Evolutionary conservation across 768 basidiomycete species (phyloP), one percentile per base, ranked within the genome.

Genomic region (Leccinum rimulosum): DNA sequence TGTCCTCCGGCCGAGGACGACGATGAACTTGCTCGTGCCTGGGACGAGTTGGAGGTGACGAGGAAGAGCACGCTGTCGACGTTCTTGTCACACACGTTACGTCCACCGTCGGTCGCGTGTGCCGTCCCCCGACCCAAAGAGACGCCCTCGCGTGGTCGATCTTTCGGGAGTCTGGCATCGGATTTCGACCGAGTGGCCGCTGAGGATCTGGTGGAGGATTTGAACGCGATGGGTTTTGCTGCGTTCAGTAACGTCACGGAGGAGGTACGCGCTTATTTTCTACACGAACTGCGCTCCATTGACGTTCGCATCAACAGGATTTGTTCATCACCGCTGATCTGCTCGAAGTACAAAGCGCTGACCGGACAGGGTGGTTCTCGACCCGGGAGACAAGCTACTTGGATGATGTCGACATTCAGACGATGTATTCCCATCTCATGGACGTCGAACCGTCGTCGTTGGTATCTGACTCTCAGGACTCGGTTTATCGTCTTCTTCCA

Each of bases 361-460:
- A 94, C 69, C 83, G 85, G 33, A 86, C 83, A 2, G 92, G 89
- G 3, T 94, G 92, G 91, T 89, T 92, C 72, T 62, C 71, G 14
- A 56, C 75, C 33, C 78, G 84, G 55, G 91, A 93, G n/a, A 69
- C 77, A 0, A 73, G 72, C 15, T 73, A 78, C 0, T 71, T 76
- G 50, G 92, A 94, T 50, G 76, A 79, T 3, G 77, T 86, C n/a
- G 89, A 92, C 61, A 86, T 93, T 50, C 89, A 93, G 69, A 87
- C 82, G 25, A 86, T 94, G 63, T 87, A 89, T 70, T 81, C 85
- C 3, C 84, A 89, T 64, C 73, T 94, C 35, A 80, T 83, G 63
- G 86, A 91, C 45, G 80, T 91, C 43, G 84, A 88, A 64, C 86
- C 88, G 1, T 90, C 92, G 0, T 75, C 82, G 12, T 73, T 91